phyloP scores from a whole-genome alignment of 2,329 filamentous ascomycete species.

The Hansfordia pulvinata region DNA sequence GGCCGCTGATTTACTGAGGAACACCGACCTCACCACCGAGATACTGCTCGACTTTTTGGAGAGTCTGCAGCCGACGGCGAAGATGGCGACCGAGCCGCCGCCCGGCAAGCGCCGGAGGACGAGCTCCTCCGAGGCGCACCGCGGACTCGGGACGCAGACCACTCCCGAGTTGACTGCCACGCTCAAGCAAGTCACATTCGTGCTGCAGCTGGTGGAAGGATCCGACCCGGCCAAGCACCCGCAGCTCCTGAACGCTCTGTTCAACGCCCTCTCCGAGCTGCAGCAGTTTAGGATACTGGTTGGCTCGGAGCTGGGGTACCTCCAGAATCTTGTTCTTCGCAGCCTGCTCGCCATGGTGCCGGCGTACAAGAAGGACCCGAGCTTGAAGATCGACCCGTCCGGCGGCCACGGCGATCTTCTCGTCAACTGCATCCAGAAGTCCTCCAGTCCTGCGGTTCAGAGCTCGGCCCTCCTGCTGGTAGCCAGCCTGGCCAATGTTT shows the following conservation, averaged over 20 bases:
- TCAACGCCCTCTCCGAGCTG: constrained; percentile 73
- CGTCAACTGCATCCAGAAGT: constrained; percentile 87
- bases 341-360: constrained; percentile 77
- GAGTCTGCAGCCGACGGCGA: constrained; percentile 58
- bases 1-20: constrained; percentile 59
- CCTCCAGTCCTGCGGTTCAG: constrained; percentile 84
- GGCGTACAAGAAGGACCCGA: constrained; percentile 49
- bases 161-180: constrained; percentile 52
- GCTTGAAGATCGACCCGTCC: constrained; percentile 58
- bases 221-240: constrained; percentile 65
- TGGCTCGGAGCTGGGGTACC: constrained; percentile 77
- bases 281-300: constrained; percentile 73
- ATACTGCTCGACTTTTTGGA: constrained; percentile 62
- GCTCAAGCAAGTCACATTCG: constrained; percentile 68
- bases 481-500: constrained; percentile 72
- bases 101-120: constrained; percentile 69
- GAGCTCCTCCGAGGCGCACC: constrained; percentile 56
- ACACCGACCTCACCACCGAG: constrained; percentile 58
- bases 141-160: constrained; percentile 44
- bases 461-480: constrained; percentile 82
- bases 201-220: constrained; percentile 76
- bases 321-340: constrained; percentile 73
- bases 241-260: constrained; percentile 65
- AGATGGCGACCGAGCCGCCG: constrained; percentile 58
- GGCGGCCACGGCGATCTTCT: constrained; percentile 80